Base-by-base conservation (phyloP, 2,329 filamentous ascomycete genomes). In the Colletotrichum sp. region DNA sequence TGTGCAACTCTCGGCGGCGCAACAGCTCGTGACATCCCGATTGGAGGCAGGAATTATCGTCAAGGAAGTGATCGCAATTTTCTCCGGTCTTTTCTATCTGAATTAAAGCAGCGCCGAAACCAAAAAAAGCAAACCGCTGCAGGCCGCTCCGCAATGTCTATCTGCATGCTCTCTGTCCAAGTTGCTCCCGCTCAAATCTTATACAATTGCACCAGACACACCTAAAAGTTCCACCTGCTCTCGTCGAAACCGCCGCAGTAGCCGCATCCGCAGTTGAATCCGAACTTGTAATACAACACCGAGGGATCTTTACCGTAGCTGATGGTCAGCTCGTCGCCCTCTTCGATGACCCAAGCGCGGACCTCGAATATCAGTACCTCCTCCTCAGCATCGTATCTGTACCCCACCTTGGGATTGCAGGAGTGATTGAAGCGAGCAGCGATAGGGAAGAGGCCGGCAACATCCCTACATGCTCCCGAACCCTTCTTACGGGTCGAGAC, bases 371-470 rank as follows among this genome's bases (percentile, higher is more conserved):
- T 81, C 39, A 93, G 85, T 5, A 83, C 80, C 8, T 82, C 77
- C 2, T 78, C 72, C 0, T 71, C 55, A 0, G 66, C 8, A 67
- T 89, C 84, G 78, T 86, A 90, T 1, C 63, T 78, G 79, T 89
- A 92, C 3, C 82, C 78, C 30, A 91, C 80, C 5, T 78, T 80
- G 0, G 86, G 84, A 3, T 78, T 75, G 79, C 91, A 93, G 0
- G 90, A 87, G 79, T 93, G 91, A 79, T 93, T 93, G 82, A 93
- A 92, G 4, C 90, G 86, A 0, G 90, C 88, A 0, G 88, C 89
- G 8, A 90, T 83, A 1, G 88, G 84, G 72, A 91, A 91, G 4
- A 92, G 76, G 2, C 84, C 86, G 0, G 84, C 86, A 7, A 69
- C 59, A 36, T 69, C 64, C 9, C 30, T 21, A 18, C 32, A 9